Percentiles rank a stretch among this genome's conserved stretches.
These are phyloP conservation scores for Botrytis sinoallii DNA, from an alignment of 2,329 filamentous ascomycete genomes.

Conservation along the genomic window DNA sequence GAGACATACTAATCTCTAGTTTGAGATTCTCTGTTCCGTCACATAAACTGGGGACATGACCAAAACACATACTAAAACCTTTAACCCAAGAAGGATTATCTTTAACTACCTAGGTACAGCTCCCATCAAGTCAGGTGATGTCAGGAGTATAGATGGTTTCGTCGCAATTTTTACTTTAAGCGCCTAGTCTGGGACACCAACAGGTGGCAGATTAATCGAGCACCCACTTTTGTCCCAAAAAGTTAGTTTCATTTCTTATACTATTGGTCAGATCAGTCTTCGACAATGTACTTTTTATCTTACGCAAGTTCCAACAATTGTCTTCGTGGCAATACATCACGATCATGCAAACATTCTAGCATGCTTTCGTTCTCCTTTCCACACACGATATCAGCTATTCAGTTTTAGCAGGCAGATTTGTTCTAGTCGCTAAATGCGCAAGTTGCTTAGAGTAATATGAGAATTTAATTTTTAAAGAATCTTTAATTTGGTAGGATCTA, in stretches of 20 bases:
- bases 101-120: not conserved
- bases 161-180: not conserved
- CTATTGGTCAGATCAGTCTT: not conserved
- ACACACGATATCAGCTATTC: not conserved
- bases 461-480: not conserved
- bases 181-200: not conserved
- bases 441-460: not conserved
- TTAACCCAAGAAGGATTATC: not conserved
- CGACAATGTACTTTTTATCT: not conserved
- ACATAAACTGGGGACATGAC: not conserved
- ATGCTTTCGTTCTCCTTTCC: too few relatives aligned
- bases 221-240: not conserved
- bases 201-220: not conserved
- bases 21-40: not conserved
- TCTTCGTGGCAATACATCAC: not conserved
- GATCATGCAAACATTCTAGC: not conserved
- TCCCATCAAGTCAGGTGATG: not conserved
- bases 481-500: not conserved
- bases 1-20: not conserved
- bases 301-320: not conserved
- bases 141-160: not conserved
- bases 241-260: not conserved
- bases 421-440: not conserved
- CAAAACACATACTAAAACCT: not conserved
- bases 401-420: not conserved